Base-by-base conservation (phyloP, 1,284 basidiomycete genomes). In the Trichosporon ovoides region DNA sequence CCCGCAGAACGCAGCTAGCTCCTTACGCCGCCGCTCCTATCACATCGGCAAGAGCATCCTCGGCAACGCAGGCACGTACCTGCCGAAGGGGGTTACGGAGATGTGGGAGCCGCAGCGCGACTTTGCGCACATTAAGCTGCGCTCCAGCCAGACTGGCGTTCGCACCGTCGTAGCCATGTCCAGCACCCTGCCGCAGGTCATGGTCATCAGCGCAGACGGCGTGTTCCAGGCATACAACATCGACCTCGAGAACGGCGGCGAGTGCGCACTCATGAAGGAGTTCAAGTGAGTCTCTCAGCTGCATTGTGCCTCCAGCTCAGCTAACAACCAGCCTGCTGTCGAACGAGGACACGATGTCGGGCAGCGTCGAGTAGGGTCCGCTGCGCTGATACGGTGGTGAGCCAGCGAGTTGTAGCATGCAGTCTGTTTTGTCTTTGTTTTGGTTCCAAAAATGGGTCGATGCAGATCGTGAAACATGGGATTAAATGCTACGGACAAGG, bases 91-190 rank as follows among this genome's bases (percentile, higher is more conserved):
- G 1, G 77, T 98, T 35, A 91, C 93, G 11, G 94, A 97, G 74
- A 87, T 98, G 80, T 98, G 94, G 94, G 96, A 98, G 70, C 95
- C 96, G 0, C 83, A 88, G 51, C 82, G 96, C 4, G 95, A 97
- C 73, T 98, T 98, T 75, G 95, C 96, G 0, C 94, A 85, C 74
- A 80, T 97, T 61, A 87, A 91, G 71, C 78, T 98, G 34, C 91
- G 94, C n/a, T 83, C 83, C 1, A 84, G 83, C 46, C 90, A 90
- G 5, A 85, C 65, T 11, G 74, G 72, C 37, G 65, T 84, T 16
- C 80, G 88, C 55, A 91, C 87, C 68, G 85, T 93, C 13, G 91
- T 94, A 28, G 92, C 89, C 0, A 77, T 95, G 59, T 90, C 87
- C 71, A 85, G 86, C 88, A 92, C 70, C 70, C 87, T 83, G 10